These are phyloP conservation scores for Adenanthera pavonina DNA, from an alignment of 306 rosid species.

Conservation along the genomic window DNA sequence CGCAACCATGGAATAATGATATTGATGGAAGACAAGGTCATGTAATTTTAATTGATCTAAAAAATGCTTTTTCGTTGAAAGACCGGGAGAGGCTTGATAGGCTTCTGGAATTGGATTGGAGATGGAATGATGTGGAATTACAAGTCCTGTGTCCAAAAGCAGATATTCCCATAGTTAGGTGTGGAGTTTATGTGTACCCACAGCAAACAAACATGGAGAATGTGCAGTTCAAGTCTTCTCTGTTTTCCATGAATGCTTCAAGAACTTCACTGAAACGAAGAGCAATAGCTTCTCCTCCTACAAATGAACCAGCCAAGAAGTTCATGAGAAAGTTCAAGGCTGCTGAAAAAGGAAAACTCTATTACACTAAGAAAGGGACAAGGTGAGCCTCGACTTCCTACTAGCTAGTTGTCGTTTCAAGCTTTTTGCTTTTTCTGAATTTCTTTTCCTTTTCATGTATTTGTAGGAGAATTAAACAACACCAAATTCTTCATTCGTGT, in stretches of 20 bases:
- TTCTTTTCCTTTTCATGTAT: too few relatives aligned
- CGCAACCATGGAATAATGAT: background rate
- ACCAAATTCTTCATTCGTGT: too few relatives aligned
- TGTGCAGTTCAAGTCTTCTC: background rate
- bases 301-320: background rate
- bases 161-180: background rate
- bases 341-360: background rate
- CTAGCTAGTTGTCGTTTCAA: background rate
- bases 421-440: too few relatives aligned
- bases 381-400: background rate
- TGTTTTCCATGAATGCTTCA: background rate
- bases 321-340: background rate
- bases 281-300: background rate
- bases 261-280: background rate
- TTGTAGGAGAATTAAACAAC: too few relatives aligned
- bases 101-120: background rate
- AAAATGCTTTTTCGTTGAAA: background rate
- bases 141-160: background rate
- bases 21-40: background rate
- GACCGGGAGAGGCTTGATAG: background rate
- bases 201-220: background rate
- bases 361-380: background rate
- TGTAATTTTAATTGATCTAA: conserved; percentile 4
- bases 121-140: background rate
- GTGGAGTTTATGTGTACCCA: background rate